Conservation (phyloP, 371 early-diverging fungal genomes). For the Mortierella sp. region DNA sequence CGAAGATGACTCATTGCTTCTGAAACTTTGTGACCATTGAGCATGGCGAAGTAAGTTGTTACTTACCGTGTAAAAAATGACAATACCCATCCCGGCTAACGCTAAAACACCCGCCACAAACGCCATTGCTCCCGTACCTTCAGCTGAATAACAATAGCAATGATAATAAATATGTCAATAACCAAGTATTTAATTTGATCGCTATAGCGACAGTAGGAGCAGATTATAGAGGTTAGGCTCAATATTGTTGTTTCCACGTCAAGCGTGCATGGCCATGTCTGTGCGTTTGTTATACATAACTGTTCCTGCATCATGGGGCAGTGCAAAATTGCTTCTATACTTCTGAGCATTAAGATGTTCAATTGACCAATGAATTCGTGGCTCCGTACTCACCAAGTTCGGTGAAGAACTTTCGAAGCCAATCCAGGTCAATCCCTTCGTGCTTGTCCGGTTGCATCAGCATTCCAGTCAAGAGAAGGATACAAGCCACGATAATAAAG, state of each 20-base stretch:
- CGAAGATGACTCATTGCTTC: background rate
- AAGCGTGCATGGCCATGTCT: no score
- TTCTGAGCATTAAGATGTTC: no score
- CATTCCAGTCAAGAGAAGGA: constrained; percentile 33
- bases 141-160: background rate
- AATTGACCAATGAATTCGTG: background rate
- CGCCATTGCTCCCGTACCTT: constrained; percentile 15
- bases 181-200: no score
- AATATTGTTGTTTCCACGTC: no score
- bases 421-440: constrained; percentile 34
- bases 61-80: constrained; percentile 39
- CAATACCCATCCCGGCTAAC: constrained; percentile 18
- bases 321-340: no score
- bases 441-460: constrained; percentile 20
- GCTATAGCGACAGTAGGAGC: no score
- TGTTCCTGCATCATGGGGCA: no score
- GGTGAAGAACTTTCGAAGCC: constrained; percentile 19
- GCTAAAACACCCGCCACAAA: constrained; percentile 32
- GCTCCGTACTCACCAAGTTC: constrained; percentile 15
- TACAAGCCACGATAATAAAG: constrained; percentile 30
- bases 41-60: background rate
- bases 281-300: no score
- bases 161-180: background rate
- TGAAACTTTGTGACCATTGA: background rate
- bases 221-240: no score